These are phyloP conservation scores for Rhodotorula graminis DNA, from an alignment of 768 basidiomycete genomes.

Conservation along the genomic window DNA sequence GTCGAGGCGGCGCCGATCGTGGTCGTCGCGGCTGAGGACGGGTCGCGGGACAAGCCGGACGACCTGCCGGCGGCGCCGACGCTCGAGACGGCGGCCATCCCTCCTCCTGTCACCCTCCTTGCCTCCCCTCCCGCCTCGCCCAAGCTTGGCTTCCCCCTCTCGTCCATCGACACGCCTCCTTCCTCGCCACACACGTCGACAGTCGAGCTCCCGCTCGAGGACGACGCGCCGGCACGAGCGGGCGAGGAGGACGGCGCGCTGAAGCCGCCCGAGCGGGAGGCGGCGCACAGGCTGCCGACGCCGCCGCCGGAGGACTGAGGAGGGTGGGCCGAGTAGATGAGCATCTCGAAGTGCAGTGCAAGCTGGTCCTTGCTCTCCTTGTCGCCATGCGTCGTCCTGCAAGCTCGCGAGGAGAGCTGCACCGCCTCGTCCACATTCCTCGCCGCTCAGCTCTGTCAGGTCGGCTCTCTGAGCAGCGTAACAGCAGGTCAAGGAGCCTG, in stretches of 20 bases:
- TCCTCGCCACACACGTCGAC: not conserved
- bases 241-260: not conserved
- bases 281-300: not conserved
- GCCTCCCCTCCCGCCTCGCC: conserved; percentile 6
- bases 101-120: not conserved
- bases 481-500: no score
- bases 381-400: no score
- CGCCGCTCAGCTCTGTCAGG: no score
- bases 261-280: not conserved
- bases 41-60: not conserved
- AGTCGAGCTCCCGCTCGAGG: not conserved
- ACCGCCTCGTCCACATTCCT: no score
- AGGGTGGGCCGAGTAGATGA: not conserved
- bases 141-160: not conserved
- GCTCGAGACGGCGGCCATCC: not conserved
- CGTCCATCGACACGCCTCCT: not conserved
- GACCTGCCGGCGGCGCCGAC: not conserved
- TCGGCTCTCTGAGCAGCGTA: no score
- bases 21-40: not conserved
- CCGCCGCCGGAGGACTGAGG: conserved; percentile 5
- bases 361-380: no score
- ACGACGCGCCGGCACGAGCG: not conserved
- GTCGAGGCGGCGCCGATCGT: not conserved
- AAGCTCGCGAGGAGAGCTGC: no score
- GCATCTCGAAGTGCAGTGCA: not conserved